A percentile compares a stretch with the other conserved stretches of the same genome.
Conservation (phyloP, 202 grass and related monocot genomes). For the Brachypodium distachyon region DNA sequence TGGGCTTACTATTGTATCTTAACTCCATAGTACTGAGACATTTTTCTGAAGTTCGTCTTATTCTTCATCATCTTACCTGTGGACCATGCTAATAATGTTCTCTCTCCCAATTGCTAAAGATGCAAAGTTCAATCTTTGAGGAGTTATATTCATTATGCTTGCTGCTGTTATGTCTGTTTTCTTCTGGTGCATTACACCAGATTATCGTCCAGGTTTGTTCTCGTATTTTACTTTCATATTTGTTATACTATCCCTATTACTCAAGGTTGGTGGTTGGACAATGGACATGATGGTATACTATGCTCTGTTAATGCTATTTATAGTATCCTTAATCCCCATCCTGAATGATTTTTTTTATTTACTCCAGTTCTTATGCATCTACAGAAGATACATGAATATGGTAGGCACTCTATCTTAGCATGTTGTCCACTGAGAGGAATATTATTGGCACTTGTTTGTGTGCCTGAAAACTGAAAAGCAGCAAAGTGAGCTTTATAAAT, state of each 20-base stretch:
- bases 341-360: slow-evolving; percentile 27
- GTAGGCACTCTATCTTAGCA: slow-evolving; percentile 42
- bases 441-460: not conserved
- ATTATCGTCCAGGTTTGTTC: slow-evolving; percentile 91
- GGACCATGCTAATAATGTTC: slow-evolving; percentile 15
- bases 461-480: slow-evolving; percentile 9
- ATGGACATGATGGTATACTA: not conserved
- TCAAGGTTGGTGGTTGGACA: not conserved
- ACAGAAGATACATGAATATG: slow-evolving; percentile 89
- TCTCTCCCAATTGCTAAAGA: slow-evolving; percentile 71
- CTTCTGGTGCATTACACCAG: slow-evolving; percentile 94
- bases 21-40: not conserved
- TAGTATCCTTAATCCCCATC: not conserved
- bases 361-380: slow-evolving; percentile 2
- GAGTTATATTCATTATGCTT: slow-evolving; percentile 96
- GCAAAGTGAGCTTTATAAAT: not conserved
- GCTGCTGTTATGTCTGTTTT: slow-evolving; percentile 95
- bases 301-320: not conserved
- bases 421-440: not conserved
- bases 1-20: not conserved
- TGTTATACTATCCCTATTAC: not conserved
- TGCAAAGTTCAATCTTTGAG: slow-evolving; percentile 87
- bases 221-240: not conserved
- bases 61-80: not conserved
- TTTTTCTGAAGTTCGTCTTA: not conserved